A percentile compares a stretch with the other conserved stretches of the same genome.
phyloP scores from a whole-genome alignment of 164 flowering plant genomes.

The Tetrastigma voinierianum region DNA sequence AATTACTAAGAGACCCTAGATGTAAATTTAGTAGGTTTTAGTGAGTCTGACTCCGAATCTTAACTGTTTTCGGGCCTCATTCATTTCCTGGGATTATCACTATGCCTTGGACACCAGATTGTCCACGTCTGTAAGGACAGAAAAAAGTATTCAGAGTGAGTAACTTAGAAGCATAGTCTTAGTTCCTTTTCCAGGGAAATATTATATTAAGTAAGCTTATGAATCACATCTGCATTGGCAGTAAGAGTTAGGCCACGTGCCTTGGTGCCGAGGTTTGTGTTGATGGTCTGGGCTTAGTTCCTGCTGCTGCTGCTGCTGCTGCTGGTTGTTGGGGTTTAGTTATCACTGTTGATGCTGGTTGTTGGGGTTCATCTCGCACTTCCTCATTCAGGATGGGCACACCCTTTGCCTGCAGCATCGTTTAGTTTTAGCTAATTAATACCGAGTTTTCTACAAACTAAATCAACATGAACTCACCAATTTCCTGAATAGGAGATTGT shows the following conservation, averaged over 20 bases:
- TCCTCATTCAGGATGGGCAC: conserved; percentile 37
- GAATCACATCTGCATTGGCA: too few species aligned
- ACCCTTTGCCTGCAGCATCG: conserved; percentile 46
- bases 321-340: conserved; percentile 8
- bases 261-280: background rate
- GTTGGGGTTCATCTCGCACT: conserved; percentile 22
- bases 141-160: too few species aligned
- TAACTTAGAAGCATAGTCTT: too few species aligned
- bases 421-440: background rate
- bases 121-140: too few species aligned
- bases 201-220: too few species aligned
- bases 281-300: background rate
- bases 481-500: conserved; percentile 70
- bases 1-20: too few species aligned
- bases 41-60: too few species aligned
- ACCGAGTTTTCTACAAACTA: background rate
- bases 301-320: background rate
- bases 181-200: too few species aligned
- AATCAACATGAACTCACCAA: conserved; percentile 47
- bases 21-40: too few species aligned
- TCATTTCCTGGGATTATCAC: too few species aligned
- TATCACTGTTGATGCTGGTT: conserved; percentile 14
- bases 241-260: background rate
- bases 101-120: too few species aligned
- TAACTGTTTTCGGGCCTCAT: too few species aligned